phyloP scores from a whole-genome alignment of 129 eudicot species.

The Pittosporum tobira region DNA sequence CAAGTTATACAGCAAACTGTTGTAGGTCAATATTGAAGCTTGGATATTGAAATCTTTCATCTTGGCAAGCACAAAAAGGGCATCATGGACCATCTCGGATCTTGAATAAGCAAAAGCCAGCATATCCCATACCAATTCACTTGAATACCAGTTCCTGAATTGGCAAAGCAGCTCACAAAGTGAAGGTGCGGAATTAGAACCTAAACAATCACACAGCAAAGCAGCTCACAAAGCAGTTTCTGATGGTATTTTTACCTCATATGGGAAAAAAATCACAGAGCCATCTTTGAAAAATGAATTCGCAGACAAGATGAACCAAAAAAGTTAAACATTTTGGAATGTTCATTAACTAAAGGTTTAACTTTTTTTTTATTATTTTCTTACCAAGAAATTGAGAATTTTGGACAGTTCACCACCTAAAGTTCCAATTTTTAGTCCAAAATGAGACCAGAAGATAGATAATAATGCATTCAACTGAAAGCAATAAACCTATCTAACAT shows the following conservation, averaged over 20 bases:
- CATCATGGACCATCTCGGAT: constrained; percentile 71
- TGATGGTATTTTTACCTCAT: background rate
- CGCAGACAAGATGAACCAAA: too few relatives aligned
- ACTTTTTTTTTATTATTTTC: too few relatives aligned
- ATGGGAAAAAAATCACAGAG: too few relatives aligned
- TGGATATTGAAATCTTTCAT: constrained; percentile 62
- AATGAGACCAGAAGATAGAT: background rate
- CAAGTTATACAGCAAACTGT: constrained; percentile 64
- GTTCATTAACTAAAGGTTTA: too few relatives aligned
- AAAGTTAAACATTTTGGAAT: too few relatives aligned
- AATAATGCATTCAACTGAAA: background rate
- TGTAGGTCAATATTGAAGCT: constrained; percentile 68
- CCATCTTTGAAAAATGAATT: too few relatives aligned
- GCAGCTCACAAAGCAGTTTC: too few relatives aligned
- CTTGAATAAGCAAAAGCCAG: constrained; percentile 71
- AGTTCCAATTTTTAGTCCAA: too few relatives aligned
- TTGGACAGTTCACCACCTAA: too few relatives aligned
- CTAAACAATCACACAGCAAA: constrained; percentile 18
- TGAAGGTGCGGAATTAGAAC: constrained; percentile 68
- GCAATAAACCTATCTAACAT: too few relatives aligned
- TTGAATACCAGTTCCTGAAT: constrained; percentile 46
- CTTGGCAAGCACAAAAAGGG: constrained; percentile 58
- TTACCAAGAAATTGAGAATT: too few relatives aligned
- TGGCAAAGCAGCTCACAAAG: constrained; percentile 52
- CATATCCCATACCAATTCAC: constrained; percentile 70